Conservation (phyloP, 768 basidiomycete genomes). For the Chalciporus sphaerocephalus region DNA sequence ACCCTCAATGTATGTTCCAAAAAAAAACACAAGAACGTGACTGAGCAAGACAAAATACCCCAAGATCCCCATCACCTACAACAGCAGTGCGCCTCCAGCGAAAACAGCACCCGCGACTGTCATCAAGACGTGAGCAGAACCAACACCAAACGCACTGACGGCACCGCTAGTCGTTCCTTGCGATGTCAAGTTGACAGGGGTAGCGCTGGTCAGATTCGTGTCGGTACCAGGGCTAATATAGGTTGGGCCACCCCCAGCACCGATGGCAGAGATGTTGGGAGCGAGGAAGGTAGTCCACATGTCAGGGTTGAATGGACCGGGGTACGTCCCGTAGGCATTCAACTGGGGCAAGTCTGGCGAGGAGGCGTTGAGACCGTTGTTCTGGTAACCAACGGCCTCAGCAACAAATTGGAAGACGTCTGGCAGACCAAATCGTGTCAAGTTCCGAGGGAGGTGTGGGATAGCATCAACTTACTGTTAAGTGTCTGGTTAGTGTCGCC, state of each 20-base stretch:
- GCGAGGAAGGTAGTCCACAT: conserved; percentile 43
- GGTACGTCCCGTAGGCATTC: conserved; percentile 39
- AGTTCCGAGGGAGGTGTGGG: neutral
- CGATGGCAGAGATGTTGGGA: conserved; percentile 36
- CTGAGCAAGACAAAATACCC: too few relatives aligned
- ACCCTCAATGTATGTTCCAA: too few relatives aligned
- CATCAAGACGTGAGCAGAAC: too few relatives aligned
- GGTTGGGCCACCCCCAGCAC: conserved; percentile 42
- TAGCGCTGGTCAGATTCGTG: too few relatives aligned
- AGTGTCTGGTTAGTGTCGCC: conserved; percentile 47
- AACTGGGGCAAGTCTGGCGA: conserved; percentile 31
- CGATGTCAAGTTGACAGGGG: too few relatives aligned
- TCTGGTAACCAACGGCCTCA: conserved; percentile 40
- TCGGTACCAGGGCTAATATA: too few relatives aligned
- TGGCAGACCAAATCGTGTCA: conserved; percentile 5
- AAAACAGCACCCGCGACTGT: too few relatives aligned
- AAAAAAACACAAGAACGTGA: too few relatives aligned
- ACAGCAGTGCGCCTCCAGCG: too few relatives aligned
- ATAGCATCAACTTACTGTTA: conserved; percentile 9
- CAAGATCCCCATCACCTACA: too few relatives aligned
- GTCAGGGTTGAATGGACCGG: conserved; percentile 42
- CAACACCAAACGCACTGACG: too few relatives aligned
- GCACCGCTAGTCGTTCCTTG: too few relatives aligned
- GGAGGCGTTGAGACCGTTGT: conserved; percentile 33
- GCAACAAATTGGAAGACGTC: conserved; percentile 56